Conservation (phyloP, 169 alveolate species). For the Babesia bigemina region DNA sequence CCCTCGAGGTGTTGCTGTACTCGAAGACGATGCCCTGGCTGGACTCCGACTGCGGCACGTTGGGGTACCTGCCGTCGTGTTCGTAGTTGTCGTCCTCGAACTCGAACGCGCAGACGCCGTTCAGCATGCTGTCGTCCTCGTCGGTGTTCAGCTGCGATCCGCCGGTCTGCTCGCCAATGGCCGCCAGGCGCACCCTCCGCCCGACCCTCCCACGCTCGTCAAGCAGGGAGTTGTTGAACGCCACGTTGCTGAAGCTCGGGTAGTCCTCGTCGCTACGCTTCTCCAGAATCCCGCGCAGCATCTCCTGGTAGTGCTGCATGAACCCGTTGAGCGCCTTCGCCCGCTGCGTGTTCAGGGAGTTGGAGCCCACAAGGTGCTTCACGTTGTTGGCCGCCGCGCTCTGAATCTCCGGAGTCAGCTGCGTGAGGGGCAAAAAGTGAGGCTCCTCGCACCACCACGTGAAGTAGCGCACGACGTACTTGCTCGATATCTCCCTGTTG, state of each 20-base stretch:
- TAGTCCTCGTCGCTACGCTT: slow-evolving; percentile 55
- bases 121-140: slow-evolving; percentile 20
- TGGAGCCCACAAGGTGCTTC: slow-evolving; percentile 61
- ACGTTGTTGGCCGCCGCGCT: slow-evolving; percentile 74
- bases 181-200: background rate
- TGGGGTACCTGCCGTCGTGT: background rate
- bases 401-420: slow-evolving; percentile 73
- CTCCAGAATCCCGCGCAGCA: slow-evolving; percentile 30
- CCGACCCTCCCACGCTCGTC: background rate
- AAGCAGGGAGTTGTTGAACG: slow-evolving; percentile 15
- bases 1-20: slow-evolving; percentile 1
- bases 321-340: slow-evolving; percentile 30
- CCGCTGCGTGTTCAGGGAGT: slow-evolving; percentile 18
- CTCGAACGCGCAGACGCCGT: background rate
- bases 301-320: slow-evolving; percentile 57
- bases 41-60: slow-evolving; percentile 1
- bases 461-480: slow-evolving; percentile 87
- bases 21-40: slow-evolving; percentile 22
- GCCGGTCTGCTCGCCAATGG: slow-evolving; percentile 3
- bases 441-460: slow-evolving; percentile 94
- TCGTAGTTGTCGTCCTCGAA: background rate
- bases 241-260: slow-evolving; percentile 39
- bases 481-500: slow-evolving; percentile 84
- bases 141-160: background rate
- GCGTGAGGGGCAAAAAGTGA: slow-evolving; percentile 81